Evolutionary conservation across 2,329 filamentous ascomycete species (phyloP), one percentile per base, ranked within the genome.

Genomic region (Colletotrichum filicis): DNA sequence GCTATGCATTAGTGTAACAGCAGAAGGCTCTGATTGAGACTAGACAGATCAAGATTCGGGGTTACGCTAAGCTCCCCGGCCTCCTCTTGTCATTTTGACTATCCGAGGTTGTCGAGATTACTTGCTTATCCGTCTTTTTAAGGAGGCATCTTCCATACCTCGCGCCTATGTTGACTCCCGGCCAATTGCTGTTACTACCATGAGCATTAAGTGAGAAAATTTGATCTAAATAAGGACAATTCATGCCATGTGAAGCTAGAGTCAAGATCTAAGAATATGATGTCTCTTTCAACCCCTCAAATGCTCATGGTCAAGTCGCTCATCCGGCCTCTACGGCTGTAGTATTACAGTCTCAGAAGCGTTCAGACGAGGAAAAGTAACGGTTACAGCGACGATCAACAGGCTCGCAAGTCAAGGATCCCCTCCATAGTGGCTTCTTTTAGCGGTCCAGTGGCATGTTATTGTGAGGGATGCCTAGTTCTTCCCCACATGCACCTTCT

Each of bases 401-500:
- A 42, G 66, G 42, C 58, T 37, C 58, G 1, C 2, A 46, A 46
- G 19, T n/a, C 66, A 68, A 62, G 58, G 66, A 42, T 62, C 24
- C 22, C 52, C 52, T 55, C 42, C 42, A 26, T 59, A 30, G 66
- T 62, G 58, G 66, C 58, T 68, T 62, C 9, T 30, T 46, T 60
- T 52, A 63, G 57, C 58, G 24, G n/a, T 1, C 56, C 46, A 62
- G 46, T 55, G 57, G 66, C 57, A 42, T 56, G 66, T 62, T 22
- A 24, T 42, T 46, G 49, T 68, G 66, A 68, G 30, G 52, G 26
- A 30, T 55, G 52, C 52, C 65, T 30, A 61, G 14, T 32, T 32
- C 22, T 68, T 64, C 66, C 60, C 66, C 66, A 60, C 66, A 69
- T 49, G 55, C 28, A 19, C 26, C 53, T 64, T 69, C 60, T 60